A percentile compares a stretch with the other conserved stretches of the same genome.
Evolutionary conservation across 2,329 filamentous ascomycete genomes (phyloP).

Genomic region (Monosporascus sp.): DNA sequence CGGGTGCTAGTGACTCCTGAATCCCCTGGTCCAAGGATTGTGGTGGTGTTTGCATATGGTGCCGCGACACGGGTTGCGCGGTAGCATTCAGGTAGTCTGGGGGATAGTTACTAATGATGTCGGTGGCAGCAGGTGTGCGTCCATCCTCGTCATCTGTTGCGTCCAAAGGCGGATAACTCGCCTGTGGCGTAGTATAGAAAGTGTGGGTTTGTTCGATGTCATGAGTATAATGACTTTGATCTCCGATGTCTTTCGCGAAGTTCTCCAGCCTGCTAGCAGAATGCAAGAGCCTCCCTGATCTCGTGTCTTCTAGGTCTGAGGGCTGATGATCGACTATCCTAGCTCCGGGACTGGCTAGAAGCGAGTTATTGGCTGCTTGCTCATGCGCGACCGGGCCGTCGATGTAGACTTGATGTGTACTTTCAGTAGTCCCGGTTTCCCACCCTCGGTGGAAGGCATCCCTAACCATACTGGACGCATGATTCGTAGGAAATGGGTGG

Average conservation of each 20-base stretch:
- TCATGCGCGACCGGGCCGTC: neutral
- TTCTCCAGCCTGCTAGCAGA: neutral
- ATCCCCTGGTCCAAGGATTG: slow-evolving; percentile 1
- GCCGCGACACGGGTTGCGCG: slow-evolving; percentile 4
- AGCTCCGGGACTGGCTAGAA: neutral
- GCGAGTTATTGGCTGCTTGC: neutral
- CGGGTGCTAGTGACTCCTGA: neutral
- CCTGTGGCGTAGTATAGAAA: neutral
- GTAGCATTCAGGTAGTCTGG: slow-evolving; percentile 15
- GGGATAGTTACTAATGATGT: slow-evolving; percentile 16
- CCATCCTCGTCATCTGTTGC: slow-evolving; percentile 7
- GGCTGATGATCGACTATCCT: neutral
- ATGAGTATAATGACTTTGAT: neutral
- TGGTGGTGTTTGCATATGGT: slow-evolving; percentile 2
- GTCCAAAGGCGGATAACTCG: slow-evolving; percentile 16
- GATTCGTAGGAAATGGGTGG: slow-evolving; percentile 3
- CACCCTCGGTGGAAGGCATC: slow-evolving; percentile 6
- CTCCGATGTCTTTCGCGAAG: neutral
- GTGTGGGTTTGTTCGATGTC: slow-evolving; percentile 5
- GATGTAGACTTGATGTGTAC: slow-evolving; percentile 4
- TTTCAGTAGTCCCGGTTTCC: slow-evolving; percentile 3
- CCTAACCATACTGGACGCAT: neutral
- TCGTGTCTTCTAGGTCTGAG: neutral
- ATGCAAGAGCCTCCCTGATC: neutral
- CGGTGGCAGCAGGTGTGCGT: slow-evolving; percentile 1